Evolutionary conservation across 768 basidiomycete genomes (phyloP).

Genomic region (Suillus hirtellus): DNA sequence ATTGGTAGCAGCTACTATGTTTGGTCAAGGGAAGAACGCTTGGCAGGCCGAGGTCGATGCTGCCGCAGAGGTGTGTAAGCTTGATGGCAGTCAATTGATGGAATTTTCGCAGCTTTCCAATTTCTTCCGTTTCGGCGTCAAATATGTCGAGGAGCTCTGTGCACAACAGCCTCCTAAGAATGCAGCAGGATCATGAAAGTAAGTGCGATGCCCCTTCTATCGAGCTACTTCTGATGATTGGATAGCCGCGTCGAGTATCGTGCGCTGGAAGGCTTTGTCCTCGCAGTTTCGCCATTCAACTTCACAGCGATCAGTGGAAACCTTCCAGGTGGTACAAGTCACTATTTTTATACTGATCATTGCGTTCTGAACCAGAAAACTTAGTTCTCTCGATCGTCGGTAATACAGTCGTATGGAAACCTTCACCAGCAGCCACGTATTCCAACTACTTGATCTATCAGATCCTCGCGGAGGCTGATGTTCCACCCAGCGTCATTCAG

Average conservation of each 20-base stretch:
- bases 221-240: slow-evolving; percentile 11
- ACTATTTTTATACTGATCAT: no score
- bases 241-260: slow-evolving; percentile 38
- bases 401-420: no score
- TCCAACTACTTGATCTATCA: slow-evolving; percentile 92
- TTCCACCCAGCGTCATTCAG: slow-evolving; percentile 94
- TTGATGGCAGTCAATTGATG: slow-evolving; percentile 13
- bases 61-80: slow-evolving; percentile 80
- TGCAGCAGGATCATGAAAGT: slow-evolving; percentile 92
- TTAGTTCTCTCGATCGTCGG: no score
- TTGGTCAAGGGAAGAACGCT: slow-evolving; percentile 97
- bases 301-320: slow-evolving; percentile 98
- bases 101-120: slow-evolving; percentile 56
- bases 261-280: slow-evolving; percentile 91
- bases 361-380: no score
- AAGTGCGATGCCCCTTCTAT: slow-evolving; percentile 34
- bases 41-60: slow-evolving; percentile 99
- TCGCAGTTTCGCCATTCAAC: slow-evolving; percentile 98
- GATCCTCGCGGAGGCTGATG: slow-evolving; percentile 90
- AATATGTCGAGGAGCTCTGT: slow-evolving; percentile 96
- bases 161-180: slow-evolving; percentile 88
- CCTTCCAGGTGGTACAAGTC: slow-evolving; percentile 61
- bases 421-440: slow-evolving; percentile 69
- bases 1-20: slow-evolving; percentile 93
- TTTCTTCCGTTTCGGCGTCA: slow-evolving; percentile 96